A percentile compares a stretch with the other conserved stretches of the same genome.
Conservation (phyloP, 176 grass and related monocot species). For the Pontederia crassipes region DNA sequence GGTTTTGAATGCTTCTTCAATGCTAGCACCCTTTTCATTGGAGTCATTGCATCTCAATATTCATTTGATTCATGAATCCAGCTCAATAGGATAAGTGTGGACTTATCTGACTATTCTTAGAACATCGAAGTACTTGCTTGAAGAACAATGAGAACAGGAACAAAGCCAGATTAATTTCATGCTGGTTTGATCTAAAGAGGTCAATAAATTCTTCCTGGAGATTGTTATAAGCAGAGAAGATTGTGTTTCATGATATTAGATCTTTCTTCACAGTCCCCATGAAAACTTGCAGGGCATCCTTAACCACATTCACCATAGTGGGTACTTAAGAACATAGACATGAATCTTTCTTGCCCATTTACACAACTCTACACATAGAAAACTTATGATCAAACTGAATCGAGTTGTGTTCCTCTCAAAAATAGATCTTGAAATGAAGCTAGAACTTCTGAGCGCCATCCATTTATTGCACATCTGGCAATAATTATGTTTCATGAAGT, state of each 20-base stretch:
- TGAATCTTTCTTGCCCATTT: constrained; percentile 39
- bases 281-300: constrained; percentile 38
- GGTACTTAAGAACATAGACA: constrained; percentile 33
- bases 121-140: constrained; percentile 17
- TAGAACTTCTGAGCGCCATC: constrained; percentile 24
- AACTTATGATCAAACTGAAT: constrained; percentile 51
- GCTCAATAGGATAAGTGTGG: constrained; percentile 45
- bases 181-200: constrained; percentile 35
- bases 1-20: constrained; percentile 24
- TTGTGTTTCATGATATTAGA: constrained; percentile 58
- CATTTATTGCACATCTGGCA: constrained; percentile 41
- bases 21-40: constrained; percentile 46
- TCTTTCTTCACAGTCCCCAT: constrained; percentile 29
- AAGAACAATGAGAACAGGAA: constrained; percentile 49
- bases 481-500: constrained; percentile 52
- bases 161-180: constrained; percentile 31
- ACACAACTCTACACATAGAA: constrained; percentile 31
- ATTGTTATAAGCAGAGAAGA: constrained; percentile 38
- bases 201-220: constrained; percentile 24
- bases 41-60: constrained; percentile 51
- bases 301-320: constrained; percentile 43
- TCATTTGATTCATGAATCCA: constrained; percentile 32
- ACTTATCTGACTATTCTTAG: constrained; percentile 40
- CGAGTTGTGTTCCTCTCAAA: constrained; percentile 23
- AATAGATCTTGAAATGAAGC: constrained; percentile 37